phyloP scores from a whole-genome alignment of 2,329 filamentous ascomycete genomes.

The Clonostachys byssicola region DNA sequence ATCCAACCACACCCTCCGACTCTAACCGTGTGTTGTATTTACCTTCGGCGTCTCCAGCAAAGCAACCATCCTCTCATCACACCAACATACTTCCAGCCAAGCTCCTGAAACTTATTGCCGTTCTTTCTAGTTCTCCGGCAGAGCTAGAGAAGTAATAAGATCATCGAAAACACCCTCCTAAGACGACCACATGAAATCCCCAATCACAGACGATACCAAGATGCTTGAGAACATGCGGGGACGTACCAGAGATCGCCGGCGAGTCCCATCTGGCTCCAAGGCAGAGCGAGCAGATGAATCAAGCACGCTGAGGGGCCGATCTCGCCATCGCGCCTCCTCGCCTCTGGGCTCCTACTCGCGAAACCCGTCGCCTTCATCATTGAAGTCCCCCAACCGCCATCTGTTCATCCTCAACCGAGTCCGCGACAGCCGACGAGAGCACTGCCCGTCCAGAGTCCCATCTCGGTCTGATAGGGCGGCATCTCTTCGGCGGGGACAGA shows the following conservation, averaged over 20 bases:
- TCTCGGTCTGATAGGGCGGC: slow-evolving; percentile 24
- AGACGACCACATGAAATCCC: too few species aligned
- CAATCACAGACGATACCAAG: too few species aligned
- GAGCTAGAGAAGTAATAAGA: too few species aligned
- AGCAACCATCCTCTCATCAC: too few species aligned
- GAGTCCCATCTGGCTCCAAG: slow-evolving; percentile 16
- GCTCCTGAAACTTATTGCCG: too few species aligned
- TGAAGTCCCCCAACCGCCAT: slow-evolving; percentile 33
- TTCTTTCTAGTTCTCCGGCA: too few species aligned
- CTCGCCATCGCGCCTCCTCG: slow-evolving; percentile 31
- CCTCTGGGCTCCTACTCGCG: slow-evolving; percentile 21
- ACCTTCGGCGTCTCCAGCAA: too few species aligned
- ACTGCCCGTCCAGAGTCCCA: slow-evolving; percentile 32
- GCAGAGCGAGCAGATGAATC: slow-evolving; percentile 24
- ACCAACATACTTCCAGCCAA: too few species aligned
- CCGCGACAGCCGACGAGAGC: slow-evolving; percentile 32
- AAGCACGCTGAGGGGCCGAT: slow-evolving; percentile 35
- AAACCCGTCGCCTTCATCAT: slow-evolving; percentile 22
- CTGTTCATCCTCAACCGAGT: slow-evolving; percentile 34
- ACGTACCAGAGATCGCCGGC: slow-evolving; percentile 31
- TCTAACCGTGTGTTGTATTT: too few species aligned
- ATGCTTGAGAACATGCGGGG: slow-evolving; percentile 17
- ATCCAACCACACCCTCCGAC: too few species aligned
- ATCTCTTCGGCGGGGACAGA: slow-evolving; percentile 24
- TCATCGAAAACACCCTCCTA: too few species aligned